Conservation (phyloP, 2,329 filamentous ascomycete genomes). For the Basipetospora chlamydospora region DNA sequence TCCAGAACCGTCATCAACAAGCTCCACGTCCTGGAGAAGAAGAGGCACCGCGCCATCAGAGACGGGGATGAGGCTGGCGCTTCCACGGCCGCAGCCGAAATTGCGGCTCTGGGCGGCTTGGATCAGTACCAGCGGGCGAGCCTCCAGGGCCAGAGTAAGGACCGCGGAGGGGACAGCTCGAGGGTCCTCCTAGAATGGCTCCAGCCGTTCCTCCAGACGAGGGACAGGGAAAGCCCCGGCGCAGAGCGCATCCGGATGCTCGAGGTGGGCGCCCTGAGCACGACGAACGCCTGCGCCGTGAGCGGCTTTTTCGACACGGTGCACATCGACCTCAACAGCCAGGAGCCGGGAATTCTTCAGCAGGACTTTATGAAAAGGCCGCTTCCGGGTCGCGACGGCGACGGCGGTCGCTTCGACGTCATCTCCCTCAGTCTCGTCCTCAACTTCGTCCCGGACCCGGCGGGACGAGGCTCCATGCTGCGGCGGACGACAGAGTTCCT, state of each 20-base stretch:
- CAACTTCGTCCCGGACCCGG: constrained; percentile 78
- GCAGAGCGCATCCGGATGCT: constrained; percentile 46
- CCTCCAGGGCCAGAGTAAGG: constrained; percentile 50
- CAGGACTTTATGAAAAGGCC: constrained; percentile 92
- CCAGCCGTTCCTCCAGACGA: constrained; percentile 13
- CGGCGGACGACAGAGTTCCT: constrained; percentile 60
- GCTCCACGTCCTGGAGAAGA: constrained; percentile 51
- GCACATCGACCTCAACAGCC: constrained; percentile 83
- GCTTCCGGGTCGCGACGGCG: constrained; percentile 43
- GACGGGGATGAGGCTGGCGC: constrained; percentile 37
- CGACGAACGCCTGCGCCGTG: constrained; percentile 67
- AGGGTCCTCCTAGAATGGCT: constrained; percentile 51
- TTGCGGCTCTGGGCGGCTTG: constrained; percentile 44
- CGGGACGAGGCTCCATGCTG: constrained; percentile 72
- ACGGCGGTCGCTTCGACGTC: constrained; percentile 75
- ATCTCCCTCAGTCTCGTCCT: constrained; percentile 85
- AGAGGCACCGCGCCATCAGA: constrained; percentile 36
- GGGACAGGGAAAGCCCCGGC: constrained; percentile 9
- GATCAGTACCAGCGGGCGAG: constrained; percentile 52
- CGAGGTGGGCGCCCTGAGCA: constrained; percentile 79
- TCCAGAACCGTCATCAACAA: constrained; percentile 50
- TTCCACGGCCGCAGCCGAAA: constrained; percentile 32
- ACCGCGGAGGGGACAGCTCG: constrained; percentile 54
- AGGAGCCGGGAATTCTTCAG: constrained; percentile 64
- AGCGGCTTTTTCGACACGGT: constrained; percentile 57